phyloP scores from a whole-genome alignment of 495 filamentous ascomycete species.

The Annulohypoxylon maeteangense region DNA sequence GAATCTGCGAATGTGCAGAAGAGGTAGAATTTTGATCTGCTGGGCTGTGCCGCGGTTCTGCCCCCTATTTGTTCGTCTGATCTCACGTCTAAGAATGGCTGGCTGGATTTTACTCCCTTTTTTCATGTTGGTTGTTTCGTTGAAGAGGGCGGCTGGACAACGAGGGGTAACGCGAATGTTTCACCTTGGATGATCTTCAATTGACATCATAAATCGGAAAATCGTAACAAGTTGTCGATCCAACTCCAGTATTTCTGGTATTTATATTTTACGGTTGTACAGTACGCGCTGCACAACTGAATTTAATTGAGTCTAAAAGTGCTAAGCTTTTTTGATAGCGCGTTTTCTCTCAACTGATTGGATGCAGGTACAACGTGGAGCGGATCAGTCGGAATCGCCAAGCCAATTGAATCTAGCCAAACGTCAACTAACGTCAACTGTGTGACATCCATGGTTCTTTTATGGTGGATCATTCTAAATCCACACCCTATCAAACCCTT shows the following conservation, averaged over 20 bases:
- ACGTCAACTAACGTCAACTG: slow-evolving; percentile 40
- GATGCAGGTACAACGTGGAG: neutral
- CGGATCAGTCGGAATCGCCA: slow-evolving; percentile 40
- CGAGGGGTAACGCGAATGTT: slow-evolving; percentile 7
- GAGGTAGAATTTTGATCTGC: neutral
- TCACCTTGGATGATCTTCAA: slow-evolving; percentile 1
- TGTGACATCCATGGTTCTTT: slow-evolving; percentile 18
- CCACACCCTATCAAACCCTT: neutral
- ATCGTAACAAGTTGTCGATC: slow-evolving; percentile 13
- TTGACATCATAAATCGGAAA: neutral
- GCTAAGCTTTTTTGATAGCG: slow-evolving; percentile 9
- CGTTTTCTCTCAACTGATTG: slow-evolving; percentile 26
- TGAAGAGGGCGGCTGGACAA: neutral
- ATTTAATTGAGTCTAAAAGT: neutral
- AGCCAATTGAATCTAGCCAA: slow-evolving; percentile 28
- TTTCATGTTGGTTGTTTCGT: neutral
- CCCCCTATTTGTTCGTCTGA: slow-evolving; percentile 9
- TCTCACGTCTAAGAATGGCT: slow-evolving; percentile 10
- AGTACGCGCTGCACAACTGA: neutral
- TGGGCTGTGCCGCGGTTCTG: neutral
- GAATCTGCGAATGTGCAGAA: neutral
- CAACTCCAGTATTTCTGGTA: slow-evolving; percentile 21
- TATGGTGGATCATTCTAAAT: neutral
- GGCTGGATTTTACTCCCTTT: neutral
- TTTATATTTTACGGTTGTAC: slow-evolving; percentile 14